Conservation (phyloP, 345 rosid species). For the Schrenkiella parvula region DNA sequence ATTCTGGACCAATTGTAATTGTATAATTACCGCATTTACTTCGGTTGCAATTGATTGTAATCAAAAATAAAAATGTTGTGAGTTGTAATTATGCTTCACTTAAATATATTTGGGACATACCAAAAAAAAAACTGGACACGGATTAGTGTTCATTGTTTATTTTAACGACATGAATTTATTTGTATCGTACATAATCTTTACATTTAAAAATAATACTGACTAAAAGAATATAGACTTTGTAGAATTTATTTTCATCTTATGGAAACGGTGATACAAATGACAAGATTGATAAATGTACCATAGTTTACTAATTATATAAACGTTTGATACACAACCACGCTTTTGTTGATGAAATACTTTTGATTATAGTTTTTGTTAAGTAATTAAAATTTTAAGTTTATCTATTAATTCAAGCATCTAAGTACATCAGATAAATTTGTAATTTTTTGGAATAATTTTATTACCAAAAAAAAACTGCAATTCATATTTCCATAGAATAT, state of each 20-base stretch:
- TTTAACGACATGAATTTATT: too few species aligned
- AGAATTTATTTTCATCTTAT: neutral
- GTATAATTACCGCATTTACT: slow-evolving; percentile 8
- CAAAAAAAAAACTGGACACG: too few species aligned
- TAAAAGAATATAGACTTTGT: neutral
- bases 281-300: neutral
- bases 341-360: too few species aligned
- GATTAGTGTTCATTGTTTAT: neutral
- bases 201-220: neutral
- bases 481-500: neutral
- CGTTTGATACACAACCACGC: neutral
- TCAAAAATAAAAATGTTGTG: neutral
- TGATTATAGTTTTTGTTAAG: neutral
- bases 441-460: neutral
- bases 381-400: neutral
- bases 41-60: slow-evolving; percentile 1
- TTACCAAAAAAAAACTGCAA: neutral
- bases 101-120: neutral
- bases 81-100: slow-evolving; percentile 8
- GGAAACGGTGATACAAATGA: neutral
- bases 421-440: neutral
- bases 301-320: neutral
- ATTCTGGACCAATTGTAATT: slow-evolving; percentile 14
- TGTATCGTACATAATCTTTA: too few species aligned
- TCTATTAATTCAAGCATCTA: neutral